Evolutionary conservation across 78 protist species (phyloP).

Genomic region (Dictyostelium brefeldianum): DNA sequence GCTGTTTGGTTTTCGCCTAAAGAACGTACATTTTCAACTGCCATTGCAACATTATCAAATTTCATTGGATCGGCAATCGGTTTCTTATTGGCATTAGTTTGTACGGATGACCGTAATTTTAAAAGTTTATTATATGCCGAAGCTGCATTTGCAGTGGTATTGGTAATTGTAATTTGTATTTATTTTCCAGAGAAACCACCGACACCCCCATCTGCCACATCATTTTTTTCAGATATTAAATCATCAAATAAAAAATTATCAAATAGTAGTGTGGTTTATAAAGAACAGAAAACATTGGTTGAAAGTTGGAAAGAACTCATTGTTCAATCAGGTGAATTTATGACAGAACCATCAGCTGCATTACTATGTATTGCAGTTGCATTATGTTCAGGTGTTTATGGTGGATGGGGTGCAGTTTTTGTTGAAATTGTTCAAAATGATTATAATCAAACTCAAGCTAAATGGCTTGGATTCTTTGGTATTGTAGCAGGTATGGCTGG

Average conservation of each 20-base stretch:
- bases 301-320: constrained; percentile 56
- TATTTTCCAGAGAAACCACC: constrained; percentile 77
- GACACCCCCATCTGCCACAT: constrained; percentile 72
- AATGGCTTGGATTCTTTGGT: constrained; percentile 82
- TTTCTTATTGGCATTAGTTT: constrained; percentile 31
- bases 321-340: background rate
- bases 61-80: constrained; percentile 65
- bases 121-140: constrained; percentile 31
- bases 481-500: constrained; percentile 69
- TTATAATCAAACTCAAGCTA: constrained; percentile 20
- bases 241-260: background rate
- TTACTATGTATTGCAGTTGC: constrained; percentile 6
- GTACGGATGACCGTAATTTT: background rate
- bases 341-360: constrained; percentile 25
- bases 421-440: constrained; percentile 21
- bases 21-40: constrained; percentile 62
- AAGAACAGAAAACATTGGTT: constrained; percentile 1
- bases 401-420: constrained; percentile 47
- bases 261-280: background rate
- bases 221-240: constrained; percentile 1
- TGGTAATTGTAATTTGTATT: background rate
- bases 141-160: constrained; percentile 5
- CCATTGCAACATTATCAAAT: constrained; percentile 45
- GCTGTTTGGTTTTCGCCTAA: constrained; percentile 54
- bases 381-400: constrained; percentile 44